Conservation (phyloP, 306 rosid genomes). For the Dalbergia cochinchinensis region DNA sequence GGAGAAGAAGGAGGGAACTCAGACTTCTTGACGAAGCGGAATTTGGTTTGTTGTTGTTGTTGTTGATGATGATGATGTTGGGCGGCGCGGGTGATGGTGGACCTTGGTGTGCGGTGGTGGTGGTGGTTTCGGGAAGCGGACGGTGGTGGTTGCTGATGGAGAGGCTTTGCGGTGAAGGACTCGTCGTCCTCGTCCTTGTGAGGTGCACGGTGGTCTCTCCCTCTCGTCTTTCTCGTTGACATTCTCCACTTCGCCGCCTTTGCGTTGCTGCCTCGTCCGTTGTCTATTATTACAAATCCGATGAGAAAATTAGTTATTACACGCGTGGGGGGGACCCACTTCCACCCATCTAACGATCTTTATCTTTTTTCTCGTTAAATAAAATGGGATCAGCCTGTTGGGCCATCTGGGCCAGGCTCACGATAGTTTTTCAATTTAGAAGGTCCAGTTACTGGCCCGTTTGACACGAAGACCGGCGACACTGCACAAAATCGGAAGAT, state of each 20-base stretch:
- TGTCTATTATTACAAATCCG: too few relatives aligned
- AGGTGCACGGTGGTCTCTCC: not conserved
- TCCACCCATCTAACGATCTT: too few relatives aligned
- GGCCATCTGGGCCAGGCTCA: too few relatives aligned
- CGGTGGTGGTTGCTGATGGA: not conserved
- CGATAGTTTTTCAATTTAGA: too few relatives aligned
- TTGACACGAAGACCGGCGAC: too few relatives aligned
- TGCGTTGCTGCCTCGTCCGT: too few relatives aligned
- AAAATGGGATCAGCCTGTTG: too few relatives aligned
- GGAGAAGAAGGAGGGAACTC: slow-evolving; percentile 35
- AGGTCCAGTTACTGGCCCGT: too few relatives aligned
- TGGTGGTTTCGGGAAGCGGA: not conserved
- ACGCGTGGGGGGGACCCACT: too few relatives aligned
- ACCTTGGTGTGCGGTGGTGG: not conserved
- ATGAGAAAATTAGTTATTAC: too few relatives aligned
- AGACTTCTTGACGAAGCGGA: slow-evolving; percentile 51
- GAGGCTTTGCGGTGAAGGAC: slow-evolving; percentile 24
- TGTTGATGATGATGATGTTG: not conserved
- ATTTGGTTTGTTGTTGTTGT: slow-evolving; percentile 46
- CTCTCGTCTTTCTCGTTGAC: not conserved
- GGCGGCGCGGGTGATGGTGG: not conserved
- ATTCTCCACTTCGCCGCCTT: not conserved
- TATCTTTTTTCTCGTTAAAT: too few relatives aligned
- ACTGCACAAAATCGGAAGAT: too few relatives aligned
- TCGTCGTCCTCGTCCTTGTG: not conserved